These are phyloP conservation scores for Ogataea henricii DNA, from an alignment of 805 yeast genomes.

Conservation along the genomic window DNA sequence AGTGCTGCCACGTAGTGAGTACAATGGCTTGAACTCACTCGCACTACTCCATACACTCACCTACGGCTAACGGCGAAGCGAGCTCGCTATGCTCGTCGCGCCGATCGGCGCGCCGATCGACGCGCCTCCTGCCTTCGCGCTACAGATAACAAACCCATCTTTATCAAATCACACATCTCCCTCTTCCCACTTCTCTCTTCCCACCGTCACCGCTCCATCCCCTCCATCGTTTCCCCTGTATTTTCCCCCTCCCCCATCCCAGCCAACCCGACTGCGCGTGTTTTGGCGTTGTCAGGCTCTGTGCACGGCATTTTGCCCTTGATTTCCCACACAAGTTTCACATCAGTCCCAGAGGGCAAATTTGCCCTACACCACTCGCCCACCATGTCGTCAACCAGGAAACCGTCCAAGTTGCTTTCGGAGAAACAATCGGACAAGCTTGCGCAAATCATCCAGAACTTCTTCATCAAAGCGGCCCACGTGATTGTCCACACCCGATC, in stretches of 20 bases:
- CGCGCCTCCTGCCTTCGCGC: too few relatives aligned
- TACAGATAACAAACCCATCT: too few relatives aligned
- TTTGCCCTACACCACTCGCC: neutral
- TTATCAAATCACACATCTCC: too few relatives aligned
- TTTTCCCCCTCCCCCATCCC: neutral
- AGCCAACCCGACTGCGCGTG: neutral
- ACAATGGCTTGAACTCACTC: too few relatives aligned
- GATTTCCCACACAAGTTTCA: neutral
- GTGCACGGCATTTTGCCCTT: neutral
- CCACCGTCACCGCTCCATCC: neutral
- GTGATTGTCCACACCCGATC: constrained; percentile 40
- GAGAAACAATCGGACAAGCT: constrained; percentile 36
- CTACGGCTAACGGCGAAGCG: too few relatives aligned
- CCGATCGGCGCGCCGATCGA: too few relatives aligned
- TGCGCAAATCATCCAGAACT: constrained; percentile 47
- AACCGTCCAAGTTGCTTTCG: constrained; percentile 28
- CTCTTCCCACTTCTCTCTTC: neutral
- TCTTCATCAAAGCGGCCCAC: constrained; percentile 64
- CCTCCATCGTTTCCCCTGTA: too few relatives aligned
- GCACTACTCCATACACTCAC: neutral
- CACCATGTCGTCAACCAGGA: constrained; percentile 13
- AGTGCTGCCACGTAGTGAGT: too few relatives aligned
- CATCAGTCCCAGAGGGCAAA: neutral
- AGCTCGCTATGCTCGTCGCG: too few relatives aligned
- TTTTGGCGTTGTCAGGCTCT: neutral